Base-by-base conservation (phyloP, 2,329 filamentous ascomycete genomes). In the Leptographium procerum region DNA sequence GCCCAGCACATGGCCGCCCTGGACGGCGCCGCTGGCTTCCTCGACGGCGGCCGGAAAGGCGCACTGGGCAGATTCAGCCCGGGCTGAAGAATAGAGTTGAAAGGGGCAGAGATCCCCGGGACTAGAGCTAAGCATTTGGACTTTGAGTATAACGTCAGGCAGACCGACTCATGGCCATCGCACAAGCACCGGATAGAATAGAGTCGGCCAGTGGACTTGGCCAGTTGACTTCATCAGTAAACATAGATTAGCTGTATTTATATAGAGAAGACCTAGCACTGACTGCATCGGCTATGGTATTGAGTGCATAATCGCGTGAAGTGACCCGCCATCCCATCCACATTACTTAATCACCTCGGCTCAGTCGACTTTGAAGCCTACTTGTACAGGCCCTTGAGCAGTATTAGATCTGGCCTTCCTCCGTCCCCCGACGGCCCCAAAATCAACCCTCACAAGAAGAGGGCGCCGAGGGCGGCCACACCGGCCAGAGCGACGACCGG, bases 1-100 rank as follows among this genome's bases (percentile, higher is more conserved):
- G 82, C 80, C 0, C 68, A 71, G 61, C 76, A 83, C 61, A 83
- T 86, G 65, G 77, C 77, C 2, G 77, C 76, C 29, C 69, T 86
- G 48, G 83, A 86, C 55, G 75, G 72, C 3, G 67, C 82, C 28
- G 74, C 78, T 40, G 65, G 68, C n/a, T 63, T 75, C 56, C 83
- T 84, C 63, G 75, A 83, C 55, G 78, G 78, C 8, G 80, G 79
- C 2, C 73, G 75, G 59, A 66, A 77, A 19, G 79, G 79, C 1
- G 77, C 78, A 1, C 65, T 84, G 61, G 79, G 76, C 8, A 71
- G 67, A 31, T 83, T 81, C 57, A 29, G 45, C 1, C 64, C 64
- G 2, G 63, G 63, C 0, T 64, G 26, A 52, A n/a, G 22, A 22
- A 22, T 43, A 19, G 40, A 19, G n/a, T n/a, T n/a, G 40, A 43